phyloP scores from a whole-genome alignment of 2,329 filamentous ascomycete species.

The Botryosphaeria dothidea region DNA sequence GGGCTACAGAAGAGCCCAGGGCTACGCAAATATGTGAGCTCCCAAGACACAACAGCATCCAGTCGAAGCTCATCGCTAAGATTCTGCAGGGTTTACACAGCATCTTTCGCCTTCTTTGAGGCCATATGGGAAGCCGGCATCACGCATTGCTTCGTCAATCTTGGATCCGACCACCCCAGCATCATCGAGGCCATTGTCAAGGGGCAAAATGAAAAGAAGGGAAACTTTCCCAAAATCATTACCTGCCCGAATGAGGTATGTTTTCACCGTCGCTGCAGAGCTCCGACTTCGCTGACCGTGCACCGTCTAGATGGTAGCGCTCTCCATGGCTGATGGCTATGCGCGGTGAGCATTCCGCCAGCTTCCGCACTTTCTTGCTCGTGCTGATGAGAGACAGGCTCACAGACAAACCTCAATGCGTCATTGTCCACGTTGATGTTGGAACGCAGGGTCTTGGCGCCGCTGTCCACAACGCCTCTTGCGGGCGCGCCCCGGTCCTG shows the following conservation, averaged over 20 bases:
- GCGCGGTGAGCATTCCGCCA: conserved; percentile 43
- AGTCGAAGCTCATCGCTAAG: too few relatives aligned
- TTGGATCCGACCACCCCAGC: conserved; percentile 72
- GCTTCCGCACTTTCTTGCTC: neutral
- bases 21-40: neutral
- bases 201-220: conserved; percentile 63
- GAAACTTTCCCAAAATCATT: conserved; percentile 68
- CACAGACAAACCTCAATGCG: conserved; percentile 69
- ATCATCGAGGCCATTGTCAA: conserved; percentile 82
- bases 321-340: conserved; percentile 83
- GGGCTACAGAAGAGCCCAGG: too few relatives aligned
- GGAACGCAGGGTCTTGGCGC: conserved; percentile 77
- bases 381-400: conserved; percentile 43
- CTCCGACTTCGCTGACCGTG: conserved; percentile 12
- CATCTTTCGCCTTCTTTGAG: conserved; percentile 81
- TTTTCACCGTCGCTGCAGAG: neutral
- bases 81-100: conserved; percentile 57
- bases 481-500: conserved; percentile 71
- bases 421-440: conserved; percentile 78
- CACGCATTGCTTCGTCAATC: conserved; percentile 60
- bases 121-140: conserved; percentile 66
- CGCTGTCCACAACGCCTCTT: conserved; percentile 77
- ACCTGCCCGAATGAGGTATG: conserved; percentile 77
- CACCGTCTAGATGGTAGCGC: conserved; percentile 69
- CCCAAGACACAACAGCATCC: too few relatives aligned